These are phyloP conservation scores for Mortierella sp. DNA, from an alignment of 371 early-diverging fungal genomes.

Conservation along the genomic window DNA sequence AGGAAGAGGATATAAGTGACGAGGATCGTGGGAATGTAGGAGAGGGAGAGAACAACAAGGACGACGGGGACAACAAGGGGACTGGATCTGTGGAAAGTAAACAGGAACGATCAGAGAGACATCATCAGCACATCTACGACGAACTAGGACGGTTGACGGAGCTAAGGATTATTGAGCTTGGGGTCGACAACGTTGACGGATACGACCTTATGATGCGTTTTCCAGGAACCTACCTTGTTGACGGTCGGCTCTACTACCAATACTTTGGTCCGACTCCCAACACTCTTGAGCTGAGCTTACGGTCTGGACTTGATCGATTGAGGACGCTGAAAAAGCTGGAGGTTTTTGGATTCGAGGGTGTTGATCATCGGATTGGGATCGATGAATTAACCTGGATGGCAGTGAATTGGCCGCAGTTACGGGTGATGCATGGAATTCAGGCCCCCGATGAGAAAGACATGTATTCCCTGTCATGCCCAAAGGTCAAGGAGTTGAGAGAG, in stretches of 20 bases:
- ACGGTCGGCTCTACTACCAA: neutral
- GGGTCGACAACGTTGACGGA: neutral
- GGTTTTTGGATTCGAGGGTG: neutral
- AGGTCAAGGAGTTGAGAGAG: neutral
- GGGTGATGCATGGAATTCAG: neutral
- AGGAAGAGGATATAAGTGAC: neutral
- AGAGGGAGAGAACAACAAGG: neutral
- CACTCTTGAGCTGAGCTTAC: neutral
- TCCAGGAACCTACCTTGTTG: neutral
- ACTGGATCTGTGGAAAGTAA: too few relatives aligned
- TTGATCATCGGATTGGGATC: neutral
- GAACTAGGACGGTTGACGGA: constrained; percentile 3
- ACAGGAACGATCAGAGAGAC: neutral
- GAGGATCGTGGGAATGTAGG: neutral
- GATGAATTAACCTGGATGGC: constrained; percentile 5
- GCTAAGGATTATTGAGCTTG: neutral
- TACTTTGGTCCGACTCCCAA: neutral
- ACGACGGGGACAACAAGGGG: neutral
- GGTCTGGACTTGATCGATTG: neutral
- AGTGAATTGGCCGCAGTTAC: neutral
- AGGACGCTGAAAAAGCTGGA: neutral
- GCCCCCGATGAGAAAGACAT: neutral
- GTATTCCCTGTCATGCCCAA: neutral
- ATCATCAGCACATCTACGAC: neutral
- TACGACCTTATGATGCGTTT: neutral